Conservation (phyloP, 331 rosid genomes). For the Telfairia occidentalis region DNA sequence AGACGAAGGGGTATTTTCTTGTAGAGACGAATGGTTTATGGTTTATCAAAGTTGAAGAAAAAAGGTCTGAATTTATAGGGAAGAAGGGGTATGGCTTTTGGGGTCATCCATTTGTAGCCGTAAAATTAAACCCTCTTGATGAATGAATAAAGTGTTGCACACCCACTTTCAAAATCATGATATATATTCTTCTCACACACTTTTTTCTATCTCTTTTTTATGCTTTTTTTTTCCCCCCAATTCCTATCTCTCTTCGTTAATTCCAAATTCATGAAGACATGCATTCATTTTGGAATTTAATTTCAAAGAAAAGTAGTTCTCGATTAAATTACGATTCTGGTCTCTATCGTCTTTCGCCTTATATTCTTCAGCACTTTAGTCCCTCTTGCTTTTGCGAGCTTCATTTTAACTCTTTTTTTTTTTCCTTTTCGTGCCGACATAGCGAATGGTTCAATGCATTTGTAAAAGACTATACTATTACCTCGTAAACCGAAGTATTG, state of each 20-base stretch:
- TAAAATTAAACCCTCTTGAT: background rate
- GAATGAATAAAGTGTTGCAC: conserved; percentile 3
- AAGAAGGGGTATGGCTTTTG: background rate
- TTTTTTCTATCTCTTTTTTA: background rate
- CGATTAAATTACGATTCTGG: background rate
- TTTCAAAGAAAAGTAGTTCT: background rate
- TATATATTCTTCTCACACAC: background rate
- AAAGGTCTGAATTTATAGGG: conserved; percentile 8
- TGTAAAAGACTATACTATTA: too few species aligned
- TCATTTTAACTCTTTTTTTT: background rate
- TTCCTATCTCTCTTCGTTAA: background rate
- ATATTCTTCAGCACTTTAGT: background rate
- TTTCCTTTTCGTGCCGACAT: too few species aligned
- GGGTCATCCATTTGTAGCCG: background rate
- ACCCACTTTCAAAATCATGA: background rate
- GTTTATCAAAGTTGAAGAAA: background rate
- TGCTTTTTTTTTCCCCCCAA: too few species aligned
- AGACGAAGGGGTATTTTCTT: background rate
- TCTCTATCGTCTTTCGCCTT: too few species aligned
- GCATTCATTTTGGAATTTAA: background rate
- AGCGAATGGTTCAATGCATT: too few species aligned
- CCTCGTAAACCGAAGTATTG: too few species aligned
- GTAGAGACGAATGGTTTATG: background rate
- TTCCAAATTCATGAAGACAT: background rate
- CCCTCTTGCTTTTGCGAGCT: background rate